Percentiles rank a stretch among this genome's conserved stretches.
These are phyloP conservation scores for Elongisporangium senticosum DNA, from an alignment of 352 stramenopile species.

Conservation along the genomic window DNA sequence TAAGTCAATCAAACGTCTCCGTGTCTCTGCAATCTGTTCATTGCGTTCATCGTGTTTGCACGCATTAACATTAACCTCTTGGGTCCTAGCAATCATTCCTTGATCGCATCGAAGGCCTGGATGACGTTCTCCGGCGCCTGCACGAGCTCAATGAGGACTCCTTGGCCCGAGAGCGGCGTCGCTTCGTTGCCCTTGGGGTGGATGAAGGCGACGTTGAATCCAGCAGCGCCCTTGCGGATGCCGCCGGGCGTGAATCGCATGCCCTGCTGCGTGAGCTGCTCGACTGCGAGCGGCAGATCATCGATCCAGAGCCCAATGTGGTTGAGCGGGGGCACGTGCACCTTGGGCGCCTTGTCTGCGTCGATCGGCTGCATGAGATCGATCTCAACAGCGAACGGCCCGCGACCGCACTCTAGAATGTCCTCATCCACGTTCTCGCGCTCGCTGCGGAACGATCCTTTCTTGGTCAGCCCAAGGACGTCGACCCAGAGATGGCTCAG, in stretches of 20 bases:
- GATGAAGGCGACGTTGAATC: constrained; percentile 98
- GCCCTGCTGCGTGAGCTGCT: constrained; percentile 89
- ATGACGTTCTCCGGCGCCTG: constrained; percentile 93
- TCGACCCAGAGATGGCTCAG: constrained; percentile 86
- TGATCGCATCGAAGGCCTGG: constrained; percentile 60
- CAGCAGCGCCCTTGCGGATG: constrained; percentile 95
- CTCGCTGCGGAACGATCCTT: constrained; percentile 65
- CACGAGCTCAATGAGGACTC: constrained; percentile 97
- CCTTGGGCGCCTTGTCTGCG: constrained; percentile 86
- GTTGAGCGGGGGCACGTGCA: constrained; percentile 96
- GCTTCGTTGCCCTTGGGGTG: constrained; percentile 96
- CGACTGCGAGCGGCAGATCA: constrained; percentile 88
- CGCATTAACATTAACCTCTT: background rate
- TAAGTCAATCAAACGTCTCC: background rate
- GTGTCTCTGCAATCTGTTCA: background rate
- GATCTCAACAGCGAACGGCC: constrained; percentile 92
- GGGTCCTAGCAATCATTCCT: constrained; percentile 8
- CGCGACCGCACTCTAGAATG: constrained; percentile 91
- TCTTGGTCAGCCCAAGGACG: constrained; percentile 70
- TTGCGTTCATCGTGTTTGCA: too few relatives aligned
- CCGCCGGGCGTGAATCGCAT: constrained; percentile 96
- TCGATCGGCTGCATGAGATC: constrained; percentile 99
- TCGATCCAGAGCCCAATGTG: constrained; percentile 98
- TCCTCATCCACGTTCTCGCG: constrained; percentile 99
- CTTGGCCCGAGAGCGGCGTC: constrained; percentile 87